Conservation (phyloP, 2,329 filamentous ascomycete species). For the Colletotrichum sp. region DNA sequence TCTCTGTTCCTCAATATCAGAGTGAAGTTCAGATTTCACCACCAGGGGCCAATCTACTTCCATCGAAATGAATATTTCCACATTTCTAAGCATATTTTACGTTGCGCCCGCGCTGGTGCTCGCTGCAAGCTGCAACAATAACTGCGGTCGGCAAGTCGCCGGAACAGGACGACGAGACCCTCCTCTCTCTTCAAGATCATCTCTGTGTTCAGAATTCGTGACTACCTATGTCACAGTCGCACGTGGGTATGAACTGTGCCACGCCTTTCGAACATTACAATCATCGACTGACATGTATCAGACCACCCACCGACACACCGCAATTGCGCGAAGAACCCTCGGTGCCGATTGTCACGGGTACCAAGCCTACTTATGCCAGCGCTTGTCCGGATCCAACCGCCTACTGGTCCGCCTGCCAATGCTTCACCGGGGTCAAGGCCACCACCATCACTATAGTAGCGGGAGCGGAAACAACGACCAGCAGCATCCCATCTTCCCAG, state of each 20-base stretch:
- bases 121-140: slow-evolving; percentile 6
- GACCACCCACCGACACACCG: background rate
- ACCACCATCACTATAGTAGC: slow-evolving; percentile 19
- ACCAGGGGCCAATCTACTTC: background rate
- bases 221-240: slow-evolving; percentile 9
- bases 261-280: background rate
- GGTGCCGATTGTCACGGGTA: background rate
- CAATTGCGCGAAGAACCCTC: background rate
- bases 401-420: slow-evolving; percentile 26
- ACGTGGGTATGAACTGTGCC: background rate
- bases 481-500: background rate
- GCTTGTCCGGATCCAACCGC: slow-evolving; percentile 10
- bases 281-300: background rate
- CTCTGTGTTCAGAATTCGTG: slow-evolving; percentile 13
- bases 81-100: background rate
- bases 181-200: background rate
- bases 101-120: background rate
- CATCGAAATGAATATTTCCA: background rate
- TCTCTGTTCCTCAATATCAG: background rate
- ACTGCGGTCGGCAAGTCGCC: slow-evolving; percentile 12
- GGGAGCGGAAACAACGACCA: background rate
- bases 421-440: slow-evolving; percentile 20
- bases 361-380: slow-evolving; percentile 21
- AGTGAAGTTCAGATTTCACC: background rate
- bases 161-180: background rate